phyloP scores from a whole-genome alignment of 1,284 basidiomycete species.

The Sparassis latifolia region DNA sequence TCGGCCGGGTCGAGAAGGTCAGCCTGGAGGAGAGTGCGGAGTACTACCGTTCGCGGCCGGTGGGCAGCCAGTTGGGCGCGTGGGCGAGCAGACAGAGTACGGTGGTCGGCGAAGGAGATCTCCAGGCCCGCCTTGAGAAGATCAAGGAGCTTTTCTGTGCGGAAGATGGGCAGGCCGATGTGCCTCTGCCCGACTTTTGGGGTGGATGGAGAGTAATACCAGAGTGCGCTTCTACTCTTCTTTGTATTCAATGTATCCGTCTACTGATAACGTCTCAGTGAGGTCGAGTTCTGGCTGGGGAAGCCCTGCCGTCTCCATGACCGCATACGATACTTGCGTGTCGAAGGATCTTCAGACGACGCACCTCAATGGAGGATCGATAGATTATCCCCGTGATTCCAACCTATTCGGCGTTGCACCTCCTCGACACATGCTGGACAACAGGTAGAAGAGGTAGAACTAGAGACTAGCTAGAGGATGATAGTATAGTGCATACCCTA shows the following conservation, averaged over 20 bases:
- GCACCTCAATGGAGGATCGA: conserved; percentile 65
- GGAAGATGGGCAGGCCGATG: conserved; percentile 35
- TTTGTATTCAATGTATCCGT: not conserved
- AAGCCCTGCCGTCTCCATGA: conserved; percentile 88
- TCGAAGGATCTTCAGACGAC: conserved; percentile 43
- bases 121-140: conserved; percentile 58
- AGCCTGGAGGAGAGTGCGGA: conserved; percentile 64
- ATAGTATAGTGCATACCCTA: no score
- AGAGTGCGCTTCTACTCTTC: conserved; percentile 44
- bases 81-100: conserved; percentile 89
- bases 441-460: no score
- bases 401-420: no score
- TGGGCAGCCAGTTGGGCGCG: conserved; percentile 84
- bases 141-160: conserved; percentile 58
- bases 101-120: conserved; percentile 65
- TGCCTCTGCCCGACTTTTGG: conserved; percentile 91
- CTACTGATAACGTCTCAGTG: conserved; percentile 28
- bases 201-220: conserved; percentile 94
- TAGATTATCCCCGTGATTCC: conserved; percentile 58
- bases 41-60: conserved; percentile 82
- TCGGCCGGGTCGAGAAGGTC: conserved; percentile 82
- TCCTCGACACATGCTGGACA: no score
- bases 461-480: no score
- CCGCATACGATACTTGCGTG: conserved; percentile 73
- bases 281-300: conserved; percentile 92